Conservation (phyloP, 768 basidiomycete genomes). For the Termitomyces sp. region DNA sequence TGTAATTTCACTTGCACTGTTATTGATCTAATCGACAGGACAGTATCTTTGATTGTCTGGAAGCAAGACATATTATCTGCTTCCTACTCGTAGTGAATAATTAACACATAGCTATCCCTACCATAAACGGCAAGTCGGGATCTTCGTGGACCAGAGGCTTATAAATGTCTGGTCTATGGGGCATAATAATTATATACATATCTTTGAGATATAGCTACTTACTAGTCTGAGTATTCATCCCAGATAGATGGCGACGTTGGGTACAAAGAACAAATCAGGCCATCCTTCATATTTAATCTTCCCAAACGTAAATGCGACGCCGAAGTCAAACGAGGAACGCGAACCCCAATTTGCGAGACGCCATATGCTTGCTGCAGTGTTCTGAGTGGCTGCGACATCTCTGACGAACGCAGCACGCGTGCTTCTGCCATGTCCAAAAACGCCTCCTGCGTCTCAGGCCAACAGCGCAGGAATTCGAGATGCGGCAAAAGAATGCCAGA, state of each 20-base stretch:
- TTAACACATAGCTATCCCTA: background rate
- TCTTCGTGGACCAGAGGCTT: background rate
- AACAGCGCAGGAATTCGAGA: background rate
- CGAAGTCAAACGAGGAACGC: background rate
- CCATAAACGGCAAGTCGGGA: background rate
- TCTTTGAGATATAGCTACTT: background rate
- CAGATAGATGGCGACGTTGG: background rate
- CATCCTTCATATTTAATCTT: background rate
- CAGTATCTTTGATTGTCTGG: too few relatives aligned
- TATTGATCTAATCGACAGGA: too few relatives aligned
- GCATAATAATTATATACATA: too few relatives aligned
- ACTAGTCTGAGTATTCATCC: background rate
- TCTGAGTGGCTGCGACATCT: background rate
- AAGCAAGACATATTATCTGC: background rate
- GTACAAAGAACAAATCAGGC: constrained; percentile 1
- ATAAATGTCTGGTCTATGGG: background rate
- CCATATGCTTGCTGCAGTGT: constrained; percentile 3
- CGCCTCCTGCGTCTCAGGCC: constrained; percentile 2
- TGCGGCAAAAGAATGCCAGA: background rate
- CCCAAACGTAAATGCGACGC: background rate
- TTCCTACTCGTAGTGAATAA: background rate
- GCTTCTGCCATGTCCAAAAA: constrained; percentile 5
- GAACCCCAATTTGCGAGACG: background rate
- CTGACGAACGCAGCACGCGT: background rate
- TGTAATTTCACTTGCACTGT: too few relatives aligned